Percentiles rank a stretch among this genome's conserved stretches.
These are phyloP conservation scores for Phylloporus gajari DNA, from an alignment of 1,284 basidiomycete species.

Conservation along the genomic window DNA sequence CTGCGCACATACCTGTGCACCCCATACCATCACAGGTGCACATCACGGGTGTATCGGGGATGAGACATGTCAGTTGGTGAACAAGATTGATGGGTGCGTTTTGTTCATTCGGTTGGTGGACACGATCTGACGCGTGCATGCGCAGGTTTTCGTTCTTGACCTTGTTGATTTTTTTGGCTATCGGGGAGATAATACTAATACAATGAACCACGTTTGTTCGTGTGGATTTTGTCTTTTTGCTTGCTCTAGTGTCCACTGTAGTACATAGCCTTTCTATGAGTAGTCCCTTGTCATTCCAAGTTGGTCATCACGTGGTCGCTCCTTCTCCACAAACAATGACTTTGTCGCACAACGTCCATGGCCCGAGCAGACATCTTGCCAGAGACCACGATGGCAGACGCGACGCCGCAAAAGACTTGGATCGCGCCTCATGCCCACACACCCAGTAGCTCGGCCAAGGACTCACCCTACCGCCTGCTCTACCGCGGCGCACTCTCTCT, in stretches of 20 bases:
- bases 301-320: slow-evolving; percentile 26
- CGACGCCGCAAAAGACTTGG: slow-evolving; percentile 32
- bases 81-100: slow-evolving; percentile 18
- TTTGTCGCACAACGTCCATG: not conserved
- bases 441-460: not conserved
- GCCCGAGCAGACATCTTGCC: slow-evolving; percentile 7
- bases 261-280: slow-evolving; percentile 12
- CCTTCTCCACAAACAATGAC: not conserved
- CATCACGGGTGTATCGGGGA: slow-evolving; percentile 37
- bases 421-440: slow-evolving; percentile 1
- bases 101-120: not conserved
- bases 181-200: slow-evolving; percentile 34
- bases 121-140: slow-evolving; percentile 5
- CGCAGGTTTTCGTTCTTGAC: not conserved
- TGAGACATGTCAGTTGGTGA: slow-evolving; percentile 42
- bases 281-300: slow-evolving; percentile 6
- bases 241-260: slow-evolving; percentile 13
- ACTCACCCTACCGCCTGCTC: slow-evolving; percentile 59
- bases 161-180: slow-evolving; percentile 33
- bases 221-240: slow-evolving; percentile 14
- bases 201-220: slow-evolving; percentile 16
- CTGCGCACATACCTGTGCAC: slow-evolving; percentile 31
- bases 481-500: slow-evolving; percentile 81
- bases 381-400: slow-evolving; percentile 28
- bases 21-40: slow-evolving; percentile 26